Evolutionary conservation across 768 basidiomycete species (phyloP).

Genomic region (Podaxis sp.): DNA sequence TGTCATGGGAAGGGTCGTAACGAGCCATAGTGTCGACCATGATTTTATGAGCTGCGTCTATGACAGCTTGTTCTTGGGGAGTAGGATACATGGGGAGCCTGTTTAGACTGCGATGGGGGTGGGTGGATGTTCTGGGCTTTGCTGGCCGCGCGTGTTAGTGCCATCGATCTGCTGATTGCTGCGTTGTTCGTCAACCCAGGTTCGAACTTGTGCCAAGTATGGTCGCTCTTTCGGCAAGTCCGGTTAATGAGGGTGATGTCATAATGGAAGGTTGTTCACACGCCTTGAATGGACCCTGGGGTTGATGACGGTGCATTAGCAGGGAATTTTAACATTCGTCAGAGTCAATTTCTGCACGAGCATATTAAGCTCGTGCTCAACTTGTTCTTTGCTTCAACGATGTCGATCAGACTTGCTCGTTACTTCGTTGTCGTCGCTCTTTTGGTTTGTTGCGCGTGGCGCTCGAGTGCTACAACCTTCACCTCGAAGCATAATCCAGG

Average conservation of each 20-base stretch:
- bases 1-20: conserved; percentile 82
- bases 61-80: conserved; percentile 44
- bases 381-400: conserved; percentile 10
- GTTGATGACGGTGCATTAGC: not conserved
- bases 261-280: conserved; percentile 3
- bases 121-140: not conserved
- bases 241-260: not conserved
- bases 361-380: not conserved
- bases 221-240: not conserved
- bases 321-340: not conserved
- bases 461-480: conserved; percentile 2
- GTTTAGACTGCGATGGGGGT: not conserved
- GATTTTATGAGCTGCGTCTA: conserved; percentile 61
- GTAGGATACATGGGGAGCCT: conserved; percentile 46
- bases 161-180: not conserved
- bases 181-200: not conserved
- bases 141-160: not conserved
- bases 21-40: conserved; percentile 73
- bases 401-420: conserved; percentile 25
- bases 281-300: not conserved
- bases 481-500: conserved; percentile 1
- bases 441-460: conserved; percentile 29
- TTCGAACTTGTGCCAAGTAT: no score
- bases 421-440: conserved; percentile 40
- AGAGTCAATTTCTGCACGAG: not conserved